These are phyloP conservation scores for Cryoendolithus antarcticus DNA, from an alignment of 2,329 filamentous ascomycete genomes.

Conservation along the genomic window DNA sequence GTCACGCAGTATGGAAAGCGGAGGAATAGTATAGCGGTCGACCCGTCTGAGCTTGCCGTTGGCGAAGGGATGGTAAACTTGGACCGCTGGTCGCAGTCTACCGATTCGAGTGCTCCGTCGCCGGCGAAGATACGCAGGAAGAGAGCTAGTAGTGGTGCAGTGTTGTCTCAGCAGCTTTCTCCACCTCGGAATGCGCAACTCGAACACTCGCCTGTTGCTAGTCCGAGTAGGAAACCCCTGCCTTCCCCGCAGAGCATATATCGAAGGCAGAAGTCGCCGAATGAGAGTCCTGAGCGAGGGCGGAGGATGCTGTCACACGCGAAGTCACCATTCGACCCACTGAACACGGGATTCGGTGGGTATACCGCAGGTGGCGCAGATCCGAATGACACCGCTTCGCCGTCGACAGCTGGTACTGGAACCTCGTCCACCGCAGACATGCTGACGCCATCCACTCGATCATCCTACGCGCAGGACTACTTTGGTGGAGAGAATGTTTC, in stretches of 20 bases:
- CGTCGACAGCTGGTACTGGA: constrained; percentile 11
- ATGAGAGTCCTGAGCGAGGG: constrained; percentile 2
- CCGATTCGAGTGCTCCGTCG: constrained; percentile 36
- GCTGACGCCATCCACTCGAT: constrained; percentile 19
- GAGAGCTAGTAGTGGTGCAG: constrained; percentile 25
- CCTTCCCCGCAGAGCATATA: too few species aligned
- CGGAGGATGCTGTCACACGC: constrained; percentile 3
- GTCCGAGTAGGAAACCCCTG: constrained; percentile 21
- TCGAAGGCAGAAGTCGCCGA: background rate
- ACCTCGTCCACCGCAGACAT: constrained; percentile 16
- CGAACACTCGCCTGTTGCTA: constrained; percentile 26
- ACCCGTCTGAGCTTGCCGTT: constrained; percentile 23
- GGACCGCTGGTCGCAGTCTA: constrained; percentile 48
- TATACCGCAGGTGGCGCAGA: constrained; percentile 8
- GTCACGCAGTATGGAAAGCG: constrained; percentile 13
- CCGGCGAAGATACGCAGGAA: constrained; percentile 23
- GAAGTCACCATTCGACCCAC: background rate
- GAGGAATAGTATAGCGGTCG: constrained; percentile 30
- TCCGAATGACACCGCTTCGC: constrained; percentile 20
- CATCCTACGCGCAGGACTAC: constrained; percentile 18
- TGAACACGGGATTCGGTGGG: background rate
- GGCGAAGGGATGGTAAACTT: constrained; percentile 37
- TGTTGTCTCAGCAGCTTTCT: constrained; percentile 23
- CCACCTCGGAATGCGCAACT: constrained; percentile 20
- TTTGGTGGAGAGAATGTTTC: constrained; percentile 18